Base-by-base conservation (phyloP, 78 protist species). In the Dictyostelium purpureum region DNA sequence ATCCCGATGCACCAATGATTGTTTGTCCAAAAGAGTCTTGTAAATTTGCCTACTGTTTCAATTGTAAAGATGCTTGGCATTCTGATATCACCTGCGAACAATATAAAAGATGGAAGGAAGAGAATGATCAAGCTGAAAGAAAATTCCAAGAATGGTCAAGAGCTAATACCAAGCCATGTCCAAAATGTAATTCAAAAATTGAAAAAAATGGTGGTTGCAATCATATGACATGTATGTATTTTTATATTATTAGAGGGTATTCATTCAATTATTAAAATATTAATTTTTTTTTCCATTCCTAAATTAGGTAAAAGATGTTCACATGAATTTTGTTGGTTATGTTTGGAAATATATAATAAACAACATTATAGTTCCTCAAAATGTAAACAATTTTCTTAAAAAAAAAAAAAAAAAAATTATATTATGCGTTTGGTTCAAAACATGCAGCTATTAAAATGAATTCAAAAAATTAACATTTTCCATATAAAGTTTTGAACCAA, bases 121-220 rank as follows among this genome's bases (percentile, higher is more conserved):
- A 83, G 31, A 66, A 67, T 59, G 85, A 88, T 18, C 33, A 54
- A 10, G 82, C 66, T 28, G 42, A 82, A 12, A 49, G 28, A 63
- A 51, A 26, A 43, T 77, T 42, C 47, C 73, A 24, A n/a, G 35
- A 37, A 35, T 77, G 85, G 85, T 47, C 85, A 52, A 52, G 21
- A 35, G 11, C 35, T 40, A 52, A 52, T 40, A 89, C 94, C 7
- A 76, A 89, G 67, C 40, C 63, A 12, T 96, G 97, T 78, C 96
- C 96, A 26, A 49, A 67, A 16, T 96, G 97, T 73, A 42, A 45
- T n/a, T 45, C 69, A 19, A 5, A 33, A 28, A 88, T 91, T 63
- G 95, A 93, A 47, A 96, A 96, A 77, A 81, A 93, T 45, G 94
- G 95, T 37, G 97, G 97, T 43, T 96, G 97, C 54, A 93, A 89